A percentile compares a stretch with the other conserved stretches of the same genome.
phyloP scores from a whole-genome alignment of 148 eudicot genomes.

The Silene conica region DNA sequence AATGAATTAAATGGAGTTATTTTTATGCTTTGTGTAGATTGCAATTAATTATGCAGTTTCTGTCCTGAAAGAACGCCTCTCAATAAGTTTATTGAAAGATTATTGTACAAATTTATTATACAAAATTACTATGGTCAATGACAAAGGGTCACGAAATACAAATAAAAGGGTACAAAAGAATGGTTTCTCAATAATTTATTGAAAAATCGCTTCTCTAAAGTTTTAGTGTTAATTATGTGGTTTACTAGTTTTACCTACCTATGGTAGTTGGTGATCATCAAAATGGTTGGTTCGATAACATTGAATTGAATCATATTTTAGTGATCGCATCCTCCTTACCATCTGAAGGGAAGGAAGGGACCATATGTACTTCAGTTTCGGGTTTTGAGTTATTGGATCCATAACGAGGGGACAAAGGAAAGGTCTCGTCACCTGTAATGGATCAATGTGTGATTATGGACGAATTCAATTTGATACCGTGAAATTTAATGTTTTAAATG shows the following conservation, averaged over 20 bases:
- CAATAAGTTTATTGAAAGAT: too few species aligned
- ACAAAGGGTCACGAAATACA: too few species aligned
- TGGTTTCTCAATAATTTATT: too few species aligned
- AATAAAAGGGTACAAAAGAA: too few species aligned
- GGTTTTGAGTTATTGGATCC: background rate
- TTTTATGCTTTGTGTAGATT: slow-evolving; percentile 22
- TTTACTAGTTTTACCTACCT: slow-evolving; percentile 8
- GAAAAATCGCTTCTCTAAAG: too few species aligned
- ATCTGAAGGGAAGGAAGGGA: background rate
- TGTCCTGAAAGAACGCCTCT: too few species aligned
- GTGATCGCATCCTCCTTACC: background rate
- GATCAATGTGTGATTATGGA: background rate
- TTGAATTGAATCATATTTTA: background rate
- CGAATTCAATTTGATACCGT: background rate
- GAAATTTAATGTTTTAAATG: background rate
- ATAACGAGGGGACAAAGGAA: background rate
- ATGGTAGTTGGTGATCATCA: slow-evolving; percentile 4
- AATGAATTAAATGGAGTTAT: slow-evolving; percentile 19
- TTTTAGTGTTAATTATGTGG: slow-evolving; percentile 9
- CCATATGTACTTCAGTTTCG: background rate
- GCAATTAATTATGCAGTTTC: slow-evolving; percentile 7
- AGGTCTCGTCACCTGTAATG: background rate
- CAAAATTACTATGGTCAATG: too few species aligned
- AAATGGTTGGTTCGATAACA: background rate
- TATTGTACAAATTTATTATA: too few species aligned